A percentile compares a stretch with the other conserved stretches of the same genome.
phyloP scores from a whole-genome alignment of 495 filamentous ascomycete genomes.

The Parachaetomium inaequale region DNA sequence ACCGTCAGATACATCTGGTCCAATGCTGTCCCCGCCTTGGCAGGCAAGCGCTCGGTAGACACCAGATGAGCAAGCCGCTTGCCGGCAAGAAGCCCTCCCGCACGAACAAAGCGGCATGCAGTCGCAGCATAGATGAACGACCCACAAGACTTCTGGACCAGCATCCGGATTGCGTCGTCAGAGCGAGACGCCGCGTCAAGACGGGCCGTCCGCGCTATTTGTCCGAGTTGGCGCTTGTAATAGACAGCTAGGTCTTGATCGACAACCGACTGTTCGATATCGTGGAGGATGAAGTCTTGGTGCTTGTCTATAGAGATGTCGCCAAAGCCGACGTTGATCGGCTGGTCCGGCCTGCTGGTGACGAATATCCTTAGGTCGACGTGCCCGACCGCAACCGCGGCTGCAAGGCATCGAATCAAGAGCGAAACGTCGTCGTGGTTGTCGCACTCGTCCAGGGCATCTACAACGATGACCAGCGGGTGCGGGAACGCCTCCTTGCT shows the following conservation, averaged over 20 bases:
- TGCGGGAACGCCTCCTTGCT: not conserved
- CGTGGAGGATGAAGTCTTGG: not conserved
- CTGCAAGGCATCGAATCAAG: not conserved
- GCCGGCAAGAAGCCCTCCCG: not conserved
- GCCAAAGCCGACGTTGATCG: not conserved
- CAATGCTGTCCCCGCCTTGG: not conserved
- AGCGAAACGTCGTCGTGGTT: not conserved
- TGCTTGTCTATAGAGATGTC: not conserved
- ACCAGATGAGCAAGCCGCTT: not conserved
- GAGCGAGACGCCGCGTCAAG: not conserved
- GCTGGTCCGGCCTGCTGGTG: not conserved
- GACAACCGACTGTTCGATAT: not conserved
- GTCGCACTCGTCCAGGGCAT: not conserved
- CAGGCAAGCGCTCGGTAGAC: not conserved
- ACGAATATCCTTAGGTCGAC: not conserved
- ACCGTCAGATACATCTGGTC: conserved; percentile 5
- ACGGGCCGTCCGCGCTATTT: not conserved
- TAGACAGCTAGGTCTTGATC: not conserved
- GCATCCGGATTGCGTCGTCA: not conserved
- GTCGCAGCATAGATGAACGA: conserved; percentile 9
- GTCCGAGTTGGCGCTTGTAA: not conserved
- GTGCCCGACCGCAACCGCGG: not conserved
- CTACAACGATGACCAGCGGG: not conserved
- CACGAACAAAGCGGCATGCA: not conserved
- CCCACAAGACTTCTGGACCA: not conserved